Evolutionary conservation across 345 rosid genomes (phyloP), one percentile per base, ranked within the genome.

Genomic region (Microcos paniculata): DNA sequence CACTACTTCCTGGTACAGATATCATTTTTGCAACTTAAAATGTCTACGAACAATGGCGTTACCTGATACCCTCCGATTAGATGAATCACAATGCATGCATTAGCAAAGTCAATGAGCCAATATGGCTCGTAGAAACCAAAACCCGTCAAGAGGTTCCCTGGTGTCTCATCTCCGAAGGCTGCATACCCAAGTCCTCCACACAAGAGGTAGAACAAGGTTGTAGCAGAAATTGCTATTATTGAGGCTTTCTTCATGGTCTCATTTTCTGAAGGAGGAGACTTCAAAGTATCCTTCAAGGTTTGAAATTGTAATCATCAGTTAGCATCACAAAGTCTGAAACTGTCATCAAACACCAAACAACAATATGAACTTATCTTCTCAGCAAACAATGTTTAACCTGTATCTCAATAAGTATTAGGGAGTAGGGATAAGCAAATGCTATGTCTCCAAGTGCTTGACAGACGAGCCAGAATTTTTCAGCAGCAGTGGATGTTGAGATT

Each of bases 51-150:
- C 2, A n/a, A 26, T 24, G 24, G 6, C 23, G 16, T 48, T 80
- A 87, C 92, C 92, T 85, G 92, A 77, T 86, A 90, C 4, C 85
- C 88, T 59, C 88, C 90, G 35, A 87, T 73, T 42, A 84, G 77
- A 68, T 87, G 88, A 71, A 87, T 76, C 61, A 84, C 62, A 38
- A 82, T 23, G 75, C 87, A 84, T 42, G 78, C 83, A 30, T 84
- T 87, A 7, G 86, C 88, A 0, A 87, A 76, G 75, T 87, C 86
- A 1, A 87, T 59, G 35, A 87, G 86, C 86, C 87, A 78, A 26
- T 79, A 83, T 5, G 86, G 90, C 73, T 81, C 84, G 6, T 79
- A 83, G 35, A 83, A 87, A 42, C 84, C 84, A 2, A 83, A 81
- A 4, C 86, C 88, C 4, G 80, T 75, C 73, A 87, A 58, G 74